Evolutionary conservation across 805 yeast species (phyloP).

Genomic region (Pichia californica): DNA sequence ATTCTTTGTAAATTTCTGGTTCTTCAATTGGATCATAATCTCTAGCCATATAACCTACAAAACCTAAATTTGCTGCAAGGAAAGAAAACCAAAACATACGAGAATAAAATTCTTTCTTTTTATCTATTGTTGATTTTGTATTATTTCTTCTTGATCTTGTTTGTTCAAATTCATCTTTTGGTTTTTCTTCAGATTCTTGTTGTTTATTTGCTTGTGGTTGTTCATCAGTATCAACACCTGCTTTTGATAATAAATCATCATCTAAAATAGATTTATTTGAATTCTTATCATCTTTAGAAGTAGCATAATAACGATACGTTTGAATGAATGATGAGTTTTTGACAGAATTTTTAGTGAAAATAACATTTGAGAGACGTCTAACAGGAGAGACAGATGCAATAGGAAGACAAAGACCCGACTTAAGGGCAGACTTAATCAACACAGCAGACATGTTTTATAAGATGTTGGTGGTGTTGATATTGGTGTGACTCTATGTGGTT

Average conservation of each 20-base stretch:
- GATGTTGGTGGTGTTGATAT: too few species aligned
- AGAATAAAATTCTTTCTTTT: slow-evolving; percentile 77
- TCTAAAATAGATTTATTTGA: slow-evolving; percentile 52
- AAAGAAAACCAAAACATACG: slow-evolving; percentile 60
- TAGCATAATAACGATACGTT: slow-evolving; percentile 16
- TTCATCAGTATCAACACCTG: slow-evolving; percentile 64
- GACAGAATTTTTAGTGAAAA: background rate
- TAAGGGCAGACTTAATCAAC: background rate
- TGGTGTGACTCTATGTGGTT: too few species aligned
- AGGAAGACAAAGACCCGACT: background rate
- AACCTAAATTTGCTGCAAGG: slow-evolving; percentile 48
- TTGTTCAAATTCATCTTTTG: slow-evolving; percentile 28
- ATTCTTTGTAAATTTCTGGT: slow-evolving; percentile 32
- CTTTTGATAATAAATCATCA: slow-evolving; percentile 76
- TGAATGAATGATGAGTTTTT: background rate
- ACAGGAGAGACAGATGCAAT: background rate
- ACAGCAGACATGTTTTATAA: too few species aligned
- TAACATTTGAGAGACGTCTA: too few species aligned
- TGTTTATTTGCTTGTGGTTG: slow-evolving; percentile 6
- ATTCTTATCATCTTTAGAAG: slow-evolving; percentile 19
- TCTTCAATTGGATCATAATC: slow-evolving; percentile 82
- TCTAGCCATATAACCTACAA: slow-evolving; percentile 63
- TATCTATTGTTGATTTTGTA: slow-evolving; percentile 62
- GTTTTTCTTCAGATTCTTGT: slow-evolving; percentile 7
- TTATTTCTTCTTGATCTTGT: slow-evolving; percentile 45